A percentile compares a stretch with the other conserved stretches of the same genome.
Evolutionary conservation across 108 stramenopile genomes (phyloP).

Genomic region (Pinguiococcus pyrenoidosus): DNA sequence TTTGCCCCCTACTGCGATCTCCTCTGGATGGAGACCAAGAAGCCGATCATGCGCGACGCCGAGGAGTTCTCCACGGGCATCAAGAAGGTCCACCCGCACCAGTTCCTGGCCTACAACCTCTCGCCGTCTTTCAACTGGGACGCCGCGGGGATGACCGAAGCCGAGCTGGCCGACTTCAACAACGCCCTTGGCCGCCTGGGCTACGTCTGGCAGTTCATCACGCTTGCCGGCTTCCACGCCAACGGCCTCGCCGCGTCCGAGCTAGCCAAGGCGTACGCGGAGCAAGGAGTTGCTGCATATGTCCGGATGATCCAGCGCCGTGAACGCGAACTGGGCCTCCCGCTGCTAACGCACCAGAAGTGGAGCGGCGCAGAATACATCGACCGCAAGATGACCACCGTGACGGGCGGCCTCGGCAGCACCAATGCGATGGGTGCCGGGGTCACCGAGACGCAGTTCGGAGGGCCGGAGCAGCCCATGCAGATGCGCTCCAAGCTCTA

Average conservation of each 20-base stretch:
- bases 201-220: slow-evolving; percentile 88
- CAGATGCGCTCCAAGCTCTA: too few species aligned
- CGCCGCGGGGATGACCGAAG: slow-evolving; percentile 71
- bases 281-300: slow-evolving; percentile 59
- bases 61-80: slow-evolving; percentile 23
- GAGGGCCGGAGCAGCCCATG: too few species aligned
- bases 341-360: slow-evolving; percentile 77
- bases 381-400: slow-evolving; percentile 38
- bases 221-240: slow-evolving; percentile 83
- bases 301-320: slow-evolving; percentile 78
- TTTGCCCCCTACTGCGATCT: slow-evolving; percentile 74
- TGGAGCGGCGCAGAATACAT: slow-evolving; percentile 82
- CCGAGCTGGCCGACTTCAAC: slow-evolving; percentile 63
- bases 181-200: slow-evolving; percentile 73
- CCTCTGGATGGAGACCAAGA: slow-evolving; percentile 88
- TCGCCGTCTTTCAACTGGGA: slow-evolving; percentile 93
- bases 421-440: slow-evolving; percentile 69
- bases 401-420: slow-evolving; percentile 67
- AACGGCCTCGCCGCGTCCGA: slow-evolving; percentile 75
- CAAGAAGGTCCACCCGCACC: slow-evolving; percentile 49
- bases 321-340: slow-evolving; percentile 68
- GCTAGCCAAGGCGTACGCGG: slow-evolving; percentile 63
- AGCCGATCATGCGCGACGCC: slow-evolving; percentile 24
- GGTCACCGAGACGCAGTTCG: slow-evolving; percentile 22
- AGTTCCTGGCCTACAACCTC: slow-evolving; percentile 89